Evolutionary conservation across 2,329 filamentous ascomycete genomes (phyloP), one percentile per base, ranked within the genome.

Genomic region (Diaporthe helianthi): DNA sequence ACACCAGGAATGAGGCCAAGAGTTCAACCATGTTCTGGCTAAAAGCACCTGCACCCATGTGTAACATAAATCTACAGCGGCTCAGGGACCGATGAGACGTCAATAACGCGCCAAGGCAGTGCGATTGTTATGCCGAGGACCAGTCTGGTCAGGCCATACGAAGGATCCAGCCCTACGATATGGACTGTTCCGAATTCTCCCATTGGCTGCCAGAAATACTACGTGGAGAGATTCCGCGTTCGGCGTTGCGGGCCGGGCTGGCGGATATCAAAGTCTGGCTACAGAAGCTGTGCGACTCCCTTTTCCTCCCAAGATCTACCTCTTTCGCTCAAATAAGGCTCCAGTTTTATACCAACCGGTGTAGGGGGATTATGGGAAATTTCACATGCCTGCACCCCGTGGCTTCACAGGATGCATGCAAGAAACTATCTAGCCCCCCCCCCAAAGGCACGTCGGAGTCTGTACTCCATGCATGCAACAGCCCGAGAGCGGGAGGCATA

Each of bases 171-270:
- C 58, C 58, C 44, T 63, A 63, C 58, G 58, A 41, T n/a, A 49
- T 49, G n/a, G 29, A n/a, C 15, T 13, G 17, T 9, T 24, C 10
- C n/a, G 26, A 49, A 63, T 63, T 63, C 58, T 49, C 58, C 58
- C 58, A 63, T 63, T 63, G 58, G 58, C 15, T 24, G 29, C 29
- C 24, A 4, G n/a, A 8, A 36, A 63, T 63, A 29, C 58, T 47
- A 63, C 58, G n/a, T 49, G 29, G 44, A 19, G 29, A 49, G 58
- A 1, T 17, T 19, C 31, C 31, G 31, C 46, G 29, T 61, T 41
- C 65, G 65, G 65, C 65, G 65, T 60, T 68, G 65, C 65, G 65
- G 65, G 31, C 65, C 65, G 53, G 31, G 24, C 53, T 19, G 65
- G 65, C 65, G 41, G 65, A 44, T 68, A 47, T 22, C 54, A 49